phyloP scores from a whole-genome alignment of 345 rosid species.

The Passiflora organensis region DNA sequence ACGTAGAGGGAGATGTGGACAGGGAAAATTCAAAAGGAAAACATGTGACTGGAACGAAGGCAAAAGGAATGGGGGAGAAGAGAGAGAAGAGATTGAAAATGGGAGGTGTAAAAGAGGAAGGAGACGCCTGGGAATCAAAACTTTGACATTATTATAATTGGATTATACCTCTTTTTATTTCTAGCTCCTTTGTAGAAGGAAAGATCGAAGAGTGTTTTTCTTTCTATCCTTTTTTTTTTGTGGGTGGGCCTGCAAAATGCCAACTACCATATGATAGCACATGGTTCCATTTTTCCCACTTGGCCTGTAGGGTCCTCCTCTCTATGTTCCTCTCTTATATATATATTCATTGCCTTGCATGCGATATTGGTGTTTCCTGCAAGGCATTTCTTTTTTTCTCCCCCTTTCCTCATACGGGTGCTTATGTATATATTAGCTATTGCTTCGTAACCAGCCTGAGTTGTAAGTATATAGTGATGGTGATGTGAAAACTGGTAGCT shows the following conservation, averaged over 20 bases:
- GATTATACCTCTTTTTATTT: conserved; percentile 24
- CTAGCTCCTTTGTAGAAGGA: conserved; percentile 5
- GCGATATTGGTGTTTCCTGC: too few relatives aligned
- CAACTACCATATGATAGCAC: conserved; percentile 75
- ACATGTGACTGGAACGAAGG: conserved; percentile 12
- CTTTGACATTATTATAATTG: conserved; percentile 11
- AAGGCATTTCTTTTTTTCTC: too few relatives aligned
- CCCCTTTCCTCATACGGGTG: too few relatives aligned
- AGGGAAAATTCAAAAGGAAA: conserved; percentile 17
- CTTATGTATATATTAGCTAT: too few relatives aligned
- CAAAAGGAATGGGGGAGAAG: neutral
- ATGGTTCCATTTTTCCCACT: conserved; percentile 48
- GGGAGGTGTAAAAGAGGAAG: conserved; percentile 42
- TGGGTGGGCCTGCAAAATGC: conserved; percentile 34
- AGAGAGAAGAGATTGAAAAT: conserved; percentile 22
- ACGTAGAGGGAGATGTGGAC: conserved; percentile 10
- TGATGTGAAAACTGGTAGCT: too few relatives aligned
- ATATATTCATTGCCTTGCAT: too few relatives aligned
- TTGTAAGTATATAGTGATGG: too few relatives aligned
- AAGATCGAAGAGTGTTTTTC: conserved; percentile 8
- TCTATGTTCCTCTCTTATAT: neutral
- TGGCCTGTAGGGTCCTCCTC: conserved; percentile 25
- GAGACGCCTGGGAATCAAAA: conserved; percentile 20
- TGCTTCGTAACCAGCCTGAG: too few relatives aligned
- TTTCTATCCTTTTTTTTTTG: too few relatives aligned